Evolutionary conservation across 1,284 basidiomycete species (phyloP), one percentile per base, ranked within the genome.

Genomic region (Cutaneotrichosporon spelunceum): DNA sequence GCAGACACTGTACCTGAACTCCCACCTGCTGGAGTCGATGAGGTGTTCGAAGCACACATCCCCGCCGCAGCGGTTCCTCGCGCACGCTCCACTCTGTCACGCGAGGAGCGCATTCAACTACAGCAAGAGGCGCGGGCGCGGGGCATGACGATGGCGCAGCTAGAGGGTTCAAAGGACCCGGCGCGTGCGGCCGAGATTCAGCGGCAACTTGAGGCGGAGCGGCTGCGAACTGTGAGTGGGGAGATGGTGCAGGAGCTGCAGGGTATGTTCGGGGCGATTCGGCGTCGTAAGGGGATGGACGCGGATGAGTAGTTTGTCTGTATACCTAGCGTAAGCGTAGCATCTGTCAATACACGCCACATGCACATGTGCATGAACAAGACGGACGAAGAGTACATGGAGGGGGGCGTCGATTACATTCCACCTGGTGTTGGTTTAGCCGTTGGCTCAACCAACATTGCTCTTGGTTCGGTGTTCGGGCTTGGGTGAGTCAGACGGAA

Each of bases 191-290:
- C 50, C 21, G 56, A 53, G 53, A 49, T 27, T 44, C 47, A 61
- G 30, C 57, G 53, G 16, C 57, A 55, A 56, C 30, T 24, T 44
- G 47, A 59, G 26, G 53, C 26, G 52, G 59, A 58, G 57, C 55
- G 52, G n/a, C 53, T 53, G 55, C 63, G 54, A 27, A 53, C 53
- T 0, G 69, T 67, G 13, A 34, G 29, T 13, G 70, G 69, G 4
- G 54, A 67, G 57, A 70, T 78, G 29, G 69, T 78, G 19, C 66
- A 68, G 45, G 76, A 78, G 68, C 63, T 78, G 27, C 65, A 68
- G 57, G 68, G 72, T 16, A 68, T 78, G 56, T 75, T 78, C 45
- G 75, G 70, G 21, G 60, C 69, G 23, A 76, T 78, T 29, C 61
- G 74, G 63, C 53, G 57, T 29, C 62, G 68, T 30, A 77, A 73